Conservation (phyloP, 1,139 yeast genomes). For the Protomyces gravidus region DNA sequence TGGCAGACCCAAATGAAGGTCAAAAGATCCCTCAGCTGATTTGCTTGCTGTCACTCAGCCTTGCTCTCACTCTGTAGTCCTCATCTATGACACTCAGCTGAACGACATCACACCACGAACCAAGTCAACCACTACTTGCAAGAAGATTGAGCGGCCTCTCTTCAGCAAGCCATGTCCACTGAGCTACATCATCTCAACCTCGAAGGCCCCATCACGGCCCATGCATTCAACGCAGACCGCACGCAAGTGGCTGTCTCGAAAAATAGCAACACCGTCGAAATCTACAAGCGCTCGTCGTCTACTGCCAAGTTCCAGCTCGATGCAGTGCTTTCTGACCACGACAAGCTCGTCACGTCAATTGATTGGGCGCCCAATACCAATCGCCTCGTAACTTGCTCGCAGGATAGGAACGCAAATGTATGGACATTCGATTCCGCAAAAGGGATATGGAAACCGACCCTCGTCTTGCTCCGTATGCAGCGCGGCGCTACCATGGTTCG, state of each 20-base stretch:
- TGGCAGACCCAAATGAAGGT: background rate
- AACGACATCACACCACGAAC: too few relatives aligned
- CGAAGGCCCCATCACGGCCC: constrained; percentile 30
- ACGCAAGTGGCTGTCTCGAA: constrained; percentile 25
- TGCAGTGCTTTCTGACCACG: constrained; percentile 49
- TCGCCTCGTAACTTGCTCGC: constrained; percentile 91
- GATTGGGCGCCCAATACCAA: constrained; percentile 80
- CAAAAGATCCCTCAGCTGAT: too few relatives aligned
- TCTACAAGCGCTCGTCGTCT: constrained; percentile 6
- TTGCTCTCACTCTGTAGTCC: too few relatives aligned
- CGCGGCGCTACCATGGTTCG: constrained; percentile 90
- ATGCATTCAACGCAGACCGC: constrained; percentile 30
- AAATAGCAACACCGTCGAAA: constrained; percentile 17
- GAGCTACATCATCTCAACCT: constrained; percentile 18
- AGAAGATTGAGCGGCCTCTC: constrained; percentile 26
- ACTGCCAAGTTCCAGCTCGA: constrained; percentile 2
- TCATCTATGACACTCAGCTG: too few relatives aligned
- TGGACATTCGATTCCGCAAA: constrained; percentile 68
- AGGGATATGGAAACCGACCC: constrained; percentile 73
- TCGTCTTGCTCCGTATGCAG: constrained; percentile 84
- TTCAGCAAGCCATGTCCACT: constrained; percentile 10
- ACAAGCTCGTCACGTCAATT: constrained; percentile 89
- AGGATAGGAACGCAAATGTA: constrained; percentile 94
- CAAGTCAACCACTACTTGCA: too few relatives aligned
- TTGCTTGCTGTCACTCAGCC: too few relatives aligned